Evolutionary conservation across 192 early-diverging fungal genomes (phyloP).

Genomic region (Gonapodya sp.): DNA sequence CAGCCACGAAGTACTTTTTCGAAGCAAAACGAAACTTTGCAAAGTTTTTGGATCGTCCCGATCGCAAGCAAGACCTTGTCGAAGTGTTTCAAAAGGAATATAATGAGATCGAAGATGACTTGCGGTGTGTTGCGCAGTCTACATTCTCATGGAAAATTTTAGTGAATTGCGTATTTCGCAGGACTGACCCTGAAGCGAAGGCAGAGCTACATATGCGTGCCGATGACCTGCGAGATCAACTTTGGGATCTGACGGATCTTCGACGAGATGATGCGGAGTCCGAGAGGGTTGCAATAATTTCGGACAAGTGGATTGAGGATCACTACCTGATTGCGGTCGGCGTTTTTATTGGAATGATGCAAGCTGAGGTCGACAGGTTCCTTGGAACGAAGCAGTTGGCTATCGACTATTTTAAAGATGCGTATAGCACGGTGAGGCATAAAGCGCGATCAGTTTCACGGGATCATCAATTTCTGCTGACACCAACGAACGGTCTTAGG

Average conservation of each 20-base stretch:
- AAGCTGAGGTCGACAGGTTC: slow-evolving; percentile 45
- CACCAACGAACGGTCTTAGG: too few species aligned
- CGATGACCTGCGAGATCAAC: slow-evolving; percentile 46
- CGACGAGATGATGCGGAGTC: slow-evolving; percentile 47
- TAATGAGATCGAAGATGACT: slow-evolving; percentile 48
- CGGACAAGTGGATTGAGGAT: slow-evolving; percentile 48
- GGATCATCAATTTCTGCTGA: background rate
- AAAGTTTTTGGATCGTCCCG: slow-evolving; percentile 40
- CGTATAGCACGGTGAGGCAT: slow-evolving; percentile 24
- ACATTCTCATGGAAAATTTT: slow-evolving; percentile 1
- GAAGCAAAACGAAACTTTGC: slow-evolving; percentile 40
- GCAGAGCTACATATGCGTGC: slow-evolving; percentile 50
- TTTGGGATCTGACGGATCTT: slow-evolving; percentile 50
- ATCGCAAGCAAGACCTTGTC: slow-evolving; percentile 42
- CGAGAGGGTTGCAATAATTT: slow-evolving; percentile 41
- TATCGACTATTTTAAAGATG: slow-evolving; percentile 42
- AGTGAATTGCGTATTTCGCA: slow-evolving; percentile 1
- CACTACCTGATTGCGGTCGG: slow-evolving; percentile 41
- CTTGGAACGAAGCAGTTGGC: slow-evolving; percentile 32
- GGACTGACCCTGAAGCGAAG: slow-evolving; percentile 44
- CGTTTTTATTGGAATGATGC: slow-evolving; percentile 44
- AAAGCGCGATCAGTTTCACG: background rate
- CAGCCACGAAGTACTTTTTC: slow-evolving; percentile 37
- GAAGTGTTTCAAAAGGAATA: slow-evolving; percentile 44
- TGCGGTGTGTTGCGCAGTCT: slow-evolving; percentile 23